Conservation (phyloP, 768 basidiomycete genomes). For the Lactarius pseudohatsudake region DNA sequence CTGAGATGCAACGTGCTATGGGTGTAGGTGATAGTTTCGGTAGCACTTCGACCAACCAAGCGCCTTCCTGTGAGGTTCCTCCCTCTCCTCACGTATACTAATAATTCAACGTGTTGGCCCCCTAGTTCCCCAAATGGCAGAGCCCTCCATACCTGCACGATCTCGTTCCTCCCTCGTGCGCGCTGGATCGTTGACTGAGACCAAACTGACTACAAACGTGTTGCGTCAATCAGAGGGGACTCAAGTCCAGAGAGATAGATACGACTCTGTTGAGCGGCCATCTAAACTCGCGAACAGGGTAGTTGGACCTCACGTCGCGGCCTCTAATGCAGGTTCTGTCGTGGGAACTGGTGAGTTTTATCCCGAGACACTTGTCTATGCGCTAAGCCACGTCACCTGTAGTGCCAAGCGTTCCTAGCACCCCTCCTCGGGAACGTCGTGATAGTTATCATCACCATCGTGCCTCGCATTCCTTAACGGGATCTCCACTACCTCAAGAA, state of each 20-base stretch:
- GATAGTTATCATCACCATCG: constrained; percentile 31
- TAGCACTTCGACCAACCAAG: constrained; percentile 20
- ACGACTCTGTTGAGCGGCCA: constrained; percentile 19
- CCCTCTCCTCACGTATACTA: background rate
- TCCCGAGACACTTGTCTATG: background rate
- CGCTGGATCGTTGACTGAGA: constrained; percentile 28
- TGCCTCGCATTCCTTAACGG: constrained; percentile 27
- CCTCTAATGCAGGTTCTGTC: constrained; percentile 7
- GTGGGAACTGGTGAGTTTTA: constrained; percentile 14
- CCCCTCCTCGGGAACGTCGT: constrained; percentile 23
- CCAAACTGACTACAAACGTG: constrained; percentile 19
- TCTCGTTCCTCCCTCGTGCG: constrained; percentile 23
- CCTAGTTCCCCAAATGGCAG: constrained; percentile 13
- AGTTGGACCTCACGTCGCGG: background rate
- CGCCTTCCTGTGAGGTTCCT: constrained; percentile 17
- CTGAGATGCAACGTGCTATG: too few species aligned
- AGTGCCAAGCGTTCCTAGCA: constrained; percentile 13
- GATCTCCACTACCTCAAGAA: constrained; percentile 28
- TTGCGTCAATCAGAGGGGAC: constrained; percentile 13
- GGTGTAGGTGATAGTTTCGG: constrained; percentile 30
- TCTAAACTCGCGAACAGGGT: background rate
- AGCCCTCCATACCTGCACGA: constrained; percentile 15
- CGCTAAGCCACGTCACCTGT: background rate
- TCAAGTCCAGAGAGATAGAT: constrained; percentile 15
- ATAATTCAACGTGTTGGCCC: constrained; percentile 1